Evolutionary conservation across 805 yeast species (phyloP).

Genomic region (Metschnikowia amazonensis): DNA sequence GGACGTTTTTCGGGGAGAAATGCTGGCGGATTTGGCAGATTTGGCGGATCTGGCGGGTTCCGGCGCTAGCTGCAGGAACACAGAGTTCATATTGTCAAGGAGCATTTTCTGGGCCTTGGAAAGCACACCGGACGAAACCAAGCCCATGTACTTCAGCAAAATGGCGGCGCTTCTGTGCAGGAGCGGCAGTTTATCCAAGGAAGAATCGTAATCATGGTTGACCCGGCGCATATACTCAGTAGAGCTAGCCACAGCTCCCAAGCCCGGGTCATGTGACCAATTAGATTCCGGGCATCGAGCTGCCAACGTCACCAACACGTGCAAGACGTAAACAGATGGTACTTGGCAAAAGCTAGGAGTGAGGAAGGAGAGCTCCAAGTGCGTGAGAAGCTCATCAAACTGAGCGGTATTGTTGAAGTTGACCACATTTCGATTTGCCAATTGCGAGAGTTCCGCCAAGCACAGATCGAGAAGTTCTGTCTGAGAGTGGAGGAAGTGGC

Average conservation of each 20-base stretch:
- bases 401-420: slow-evolving; percentile 28
- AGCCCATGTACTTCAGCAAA: slow-evolving; percentile 12
- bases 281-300: slow-evolving; percentile 26
- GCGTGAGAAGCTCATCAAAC: slow-evolving; percentile 27
- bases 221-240: slow-evolving; percentile 21
- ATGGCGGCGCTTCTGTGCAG: slow-evolving; percentile 19
- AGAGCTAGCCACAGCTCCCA: slow-evolving; percentile 22
- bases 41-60: not conserved
- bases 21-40: not conserved
- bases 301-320: slow-evolving; percentile 31
- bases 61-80: not conserved
- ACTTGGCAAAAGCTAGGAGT: slow-evolving; percentile 12
- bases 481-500: slow-evolving; percentile 17
- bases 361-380: slow-evolving; percentile 21
- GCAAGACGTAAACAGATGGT: slow-evolving; percentile 27
- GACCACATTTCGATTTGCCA: slow-evolving; percentile 10
- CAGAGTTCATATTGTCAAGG: not conserved
- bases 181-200: slow-evolving; percentile 20
- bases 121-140: not conserved
- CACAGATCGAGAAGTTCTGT: slow-evolving; percentile 21
- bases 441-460: slow-evolving; percentile 20
- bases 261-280: slow-evolving; percentile 21
- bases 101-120: not conserved
- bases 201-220: slow-evolving; percentile 19
- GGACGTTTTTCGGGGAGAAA: too few relatives aligned